Percentiles rank a stretch among this genome's conserved stretches.
Evolutionary conservation across 768 basidiomycete genomes (phyloP).

Genomic region (Leccinum aurantiacum): DNA sequence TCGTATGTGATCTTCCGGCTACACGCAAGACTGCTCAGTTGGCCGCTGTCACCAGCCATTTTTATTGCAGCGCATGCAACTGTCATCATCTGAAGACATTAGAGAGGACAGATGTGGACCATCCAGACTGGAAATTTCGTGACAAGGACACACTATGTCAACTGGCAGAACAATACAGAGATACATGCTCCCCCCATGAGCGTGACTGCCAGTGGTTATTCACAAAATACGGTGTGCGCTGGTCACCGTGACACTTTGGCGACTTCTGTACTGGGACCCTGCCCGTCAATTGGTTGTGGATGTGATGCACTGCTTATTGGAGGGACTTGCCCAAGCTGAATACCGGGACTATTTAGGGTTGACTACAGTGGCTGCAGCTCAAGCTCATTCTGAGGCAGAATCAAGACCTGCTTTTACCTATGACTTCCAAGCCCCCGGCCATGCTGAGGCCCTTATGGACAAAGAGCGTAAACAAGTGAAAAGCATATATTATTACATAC

Average conservation of each 20-base stretch:
- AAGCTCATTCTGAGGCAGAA: background rate
- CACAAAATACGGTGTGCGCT: background rate
- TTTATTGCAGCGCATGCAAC: slow-evolving; percentile 35
- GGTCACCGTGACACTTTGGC: background rate
- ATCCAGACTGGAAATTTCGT: background rate
- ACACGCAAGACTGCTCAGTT: slow-evolving; percentile 29
- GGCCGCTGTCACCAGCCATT: slow-evolving; percentile 23
- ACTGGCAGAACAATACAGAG: background rate
- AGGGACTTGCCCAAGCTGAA: background rate
- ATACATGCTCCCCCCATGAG: background rate
- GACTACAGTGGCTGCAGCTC: background rate
- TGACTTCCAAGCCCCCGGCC: background rate
- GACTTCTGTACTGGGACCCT: background rate
- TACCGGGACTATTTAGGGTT: background rate
- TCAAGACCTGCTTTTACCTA: slow-evolving; percentile 1
- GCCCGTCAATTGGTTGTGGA: background rate
- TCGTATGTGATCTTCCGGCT: slow-evolving; percentile 34
- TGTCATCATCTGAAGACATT: slow-evolving; percentile 11
- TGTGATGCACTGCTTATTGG: background rate
- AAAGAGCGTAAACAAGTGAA: slow-evolving; percentile 1
- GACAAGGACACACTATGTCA: background rate
- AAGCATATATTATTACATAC: slow-evolving; percentile 4
- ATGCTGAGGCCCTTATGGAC: background rate
- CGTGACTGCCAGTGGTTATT: background rate
- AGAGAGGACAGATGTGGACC: slow-evolving; percentile 1